Evolutionary conservation across 805 yeast species (phyloP).

Genomic region (Sugiyamaella valdiviana): DNA sequence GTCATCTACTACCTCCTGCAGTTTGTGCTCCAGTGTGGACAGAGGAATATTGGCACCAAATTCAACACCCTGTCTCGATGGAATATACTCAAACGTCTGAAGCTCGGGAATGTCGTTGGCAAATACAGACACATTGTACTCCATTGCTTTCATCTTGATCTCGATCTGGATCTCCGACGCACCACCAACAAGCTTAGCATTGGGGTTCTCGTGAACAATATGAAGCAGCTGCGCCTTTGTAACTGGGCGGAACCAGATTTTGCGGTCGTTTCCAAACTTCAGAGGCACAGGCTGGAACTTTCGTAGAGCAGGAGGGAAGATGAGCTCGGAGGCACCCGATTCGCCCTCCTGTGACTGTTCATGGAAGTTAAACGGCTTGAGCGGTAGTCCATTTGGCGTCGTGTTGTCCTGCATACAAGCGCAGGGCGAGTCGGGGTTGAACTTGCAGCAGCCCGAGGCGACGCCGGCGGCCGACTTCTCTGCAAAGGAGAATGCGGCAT

Average conservation of each 20-base stretch:
- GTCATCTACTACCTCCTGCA: conserved; percentile 28
- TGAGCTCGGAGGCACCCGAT: conserved; percentile 28
- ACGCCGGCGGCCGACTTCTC: conserved; percentile 17
- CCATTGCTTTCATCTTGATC: conserved; percentile 38
- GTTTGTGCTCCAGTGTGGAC: conserved; percentile 35
- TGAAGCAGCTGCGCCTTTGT: conserved; percentile 35
- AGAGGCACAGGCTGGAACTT: conserved; percentile 25
- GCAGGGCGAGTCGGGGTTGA: conserved; percentile 3
- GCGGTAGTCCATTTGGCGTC: conserved; percentile 38
- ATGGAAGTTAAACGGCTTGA: conserved; percentile 36
- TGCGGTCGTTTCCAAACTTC: conserved; percentile 36
- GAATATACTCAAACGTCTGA: conserved; percentile 31
- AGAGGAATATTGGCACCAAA: conserved; percentile 41
- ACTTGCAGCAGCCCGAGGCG: conserved; percentile 23
- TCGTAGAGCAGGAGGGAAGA: conserved; percentile 37
- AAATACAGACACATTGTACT: conserved; percentile 37
- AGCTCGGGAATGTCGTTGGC: conserved; percentile 42
- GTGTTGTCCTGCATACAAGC: conserved; percentile 6
- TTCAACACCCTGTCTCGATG: conserved; percentile 35
- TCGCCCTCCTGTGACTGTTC: conserved; percentile 8
- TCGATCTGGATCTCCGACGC: conserved; percentile 46
- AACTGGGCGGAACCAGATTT: conserved; percentile 42
- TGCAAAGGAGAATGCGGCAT: conserved; percentile 42
- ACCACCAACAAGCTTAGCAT: conserved; percentile 40
- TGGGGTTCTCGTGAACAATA: conserved; percentile 33